A percentile compares a stretch with the other conserved stretches of the same genome.
Evolutionary conservation across 2,329 filamentous ascomycete genomes (phyloP).

Genomic region (Penicillium sp.): DNA sequence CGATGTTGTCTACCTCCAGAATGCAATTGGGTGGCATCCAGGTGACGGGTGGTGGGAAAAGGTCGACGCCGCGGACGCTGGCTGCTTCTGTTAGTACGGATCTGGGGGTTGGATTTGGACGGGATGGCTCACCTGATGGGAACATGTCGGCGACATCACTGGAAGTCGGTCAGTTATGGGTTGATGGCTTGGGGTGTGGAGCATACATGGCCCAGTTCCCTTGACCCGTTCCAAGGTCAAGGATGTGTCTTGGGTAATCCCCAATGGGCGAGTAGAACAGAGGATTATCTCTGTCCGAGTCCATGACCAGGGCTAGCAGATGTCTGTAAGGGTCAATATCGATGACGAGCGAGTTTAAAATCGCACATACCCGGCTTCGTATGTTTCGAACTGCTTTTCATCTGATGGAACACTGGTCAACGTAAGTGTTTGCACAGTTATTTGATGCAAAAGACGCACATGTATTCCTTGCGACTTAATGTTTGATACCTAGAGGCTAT

Average conservation of each 20-base stretch:
- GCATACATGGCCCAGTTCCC: conserved; percentile 12
- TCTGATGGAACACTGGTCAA: conserved; percentile 15
- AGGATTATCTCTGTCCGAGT: conserved; percentile 13
- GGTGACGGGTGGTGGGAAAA: conserved; percentile 25
- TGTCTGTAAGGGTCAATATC: conserved; percentile 24
- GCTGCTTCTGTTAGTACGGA: conserved; percentile 2
- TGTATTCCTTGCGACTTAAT: conserved; percentile 20
- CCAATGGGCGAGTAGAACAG: conserved; percentile 15
- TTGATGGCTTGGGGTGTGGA: not conserved
- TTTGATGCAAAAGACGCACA: conserved; percentile 2
- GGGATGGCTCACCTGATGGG: conserved; percentile 8
- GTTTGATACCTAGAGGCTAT: conserved; percentile 17
- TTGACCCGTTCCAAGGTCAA: conserved; percentile 6
- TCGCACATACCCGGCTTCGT: conserved; percentile 16
- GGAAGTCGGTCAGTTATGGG: not conserved
- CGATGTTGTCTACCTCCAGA: conserved; percentile 30
- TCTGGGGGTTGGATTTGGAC: not conserved
- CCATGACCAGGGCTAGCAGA: conserved; percentile 15
- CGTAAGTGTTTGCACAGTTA: not conserved
- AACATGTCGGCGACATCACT: conserved; percentile 26
- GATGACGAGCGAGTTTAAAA: not conserved
- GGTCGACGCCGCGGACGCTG: conserved; percentile 24
- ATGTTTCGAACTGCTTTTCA: conserved; percentile 18
- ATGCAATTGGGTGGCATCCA: conserved; percentile 33
- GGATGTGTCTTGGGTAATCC: conserved; percentile 6